Evolutionary conservation across 495 filamentous ascomycete species (phyloP), one percentile per base, ranked within the genome.

Genomic region (Lindgomyces ingoldianus): DNA sequence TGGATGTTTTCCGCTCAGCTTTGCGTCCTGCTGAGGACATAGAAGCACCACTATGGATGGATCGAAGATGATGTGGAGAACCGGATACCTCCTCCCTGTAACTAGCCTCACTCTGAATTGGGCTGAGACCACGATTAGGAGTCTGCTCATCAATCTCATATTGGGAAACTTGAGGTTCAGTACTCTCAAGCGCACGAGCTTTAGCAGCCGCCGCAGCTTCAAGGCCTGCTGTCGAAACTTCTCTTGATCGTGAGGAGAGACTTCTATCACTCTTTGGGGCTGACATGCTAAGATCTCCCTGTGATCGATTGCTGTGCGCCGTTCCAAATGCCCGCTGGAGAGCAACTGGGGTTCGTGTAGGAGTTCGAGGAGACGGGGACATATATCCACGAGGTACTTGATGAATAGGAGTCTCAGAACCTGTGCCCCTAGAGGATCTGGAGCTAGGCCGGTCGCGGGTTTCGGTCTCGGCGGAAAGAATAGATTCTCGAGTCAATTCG

Each of bases 51-150:
- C 74, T 58, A 22, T 60, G 60, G 16, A 39, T 24, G 25, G 63
- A 63, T 19, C 52, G 46, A 22, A 67, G 27, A 47, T 70, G 68
- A 10, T 60, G 45, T 1, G 67, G 44, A 25, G 64, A 50, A 44
- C 84, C 53, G n/a, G 26, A 60, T 21, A 29, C 81, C 27, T 81
- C 81, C 56, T 81, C 77, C 8, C 81, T 84, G 64, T 87, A 89
- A 55, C 91, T 92, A 0, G 90, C 90, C 26, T 94, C 87, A 60
- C 92, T 96, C 64, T 93, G 91, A 54, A 95, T 91, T 0, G 91
- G 92, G 74, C 92, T 96, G 21, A 93, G 75, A 14, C 84, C 84
- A 27, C 88, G 80, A 25, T 60, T 64, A 1, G 62, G 65, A 1
- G 81, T 81, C 6, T 81, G 77, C 27, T 82, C 76, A 6, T 62